These are phyloP conservation scores for Boletus sensibilis DNA, from an alignment of 768 basidiomycete species.

Conservation along the genomic window DNA sequence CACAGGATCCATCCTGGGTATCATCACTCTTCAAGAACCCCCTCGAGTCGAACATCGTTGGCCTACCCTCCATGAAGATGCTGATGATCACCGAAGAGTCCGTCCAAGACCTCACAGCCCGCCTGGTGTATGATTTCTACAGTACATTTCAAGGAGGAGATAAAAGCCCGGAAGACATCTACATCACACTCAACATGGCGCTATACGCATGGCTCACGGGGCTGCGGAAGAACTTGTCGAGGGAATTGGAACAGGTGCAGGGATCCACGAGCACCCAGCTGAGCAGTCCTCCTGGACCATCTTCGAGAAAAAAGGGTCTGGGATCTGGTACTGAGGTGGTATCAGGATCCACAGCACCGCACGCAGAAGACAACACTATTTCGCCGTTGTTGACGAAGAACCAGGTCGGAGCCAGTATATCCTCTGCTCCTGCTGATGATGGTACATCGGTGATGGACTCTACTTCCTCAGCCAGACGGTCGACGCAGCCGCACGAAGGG, in stretches of 20 bases:
- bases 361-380: slow-evolving; percentile 5
- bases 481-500: slow-evolving; percentile 20
- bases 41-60: slow-evolving; percentile 71
- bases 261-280: slow-evolving; percentile 50
- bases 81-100: slow-evolving; percentile 73
- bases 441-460: slow-evolving; percentile 1
- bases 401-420: slow-evolving; percentile 2
- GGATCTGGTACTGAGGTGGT: slow-evolving; percentile 12
- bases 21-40: slow-evolving; percentile 57
- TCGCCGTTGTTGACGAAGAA: slow-evolving; percentile 1
- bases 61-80: slow-evolving; percentile 80
- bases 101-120: slow-evolving; percentile 37
- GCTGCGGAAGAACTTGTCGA: slow-evolving; percentile 68
- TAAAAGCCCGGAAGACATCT: slow-evolving; percentile 70
- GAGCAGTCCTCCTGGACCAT: slow-evolving; percentile 34
- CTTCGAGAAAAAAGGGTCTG: slow-evolving; percentile 37
- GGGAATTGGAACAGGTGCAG: slow-evolving; percentile 76
- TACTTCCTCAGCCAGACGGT: slow-evolving; percentile 7
- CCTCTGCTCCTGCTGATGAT: slow-evolving; percentile 9
- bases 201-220: slow-evolving; percentile 81
- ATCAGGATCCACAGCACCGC: slow-evolving; percentile 4
- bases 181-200: slow-evolving; percentile 80
- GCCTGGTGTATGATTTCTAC: slow-evolving; percentile 67
- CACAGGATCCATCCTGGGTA: slow-evolving; percentile 59
- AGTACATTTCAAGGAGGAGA: slow-evolving; percentile 61